Conservation (phyloP, 352 stramenopile genomes). For the Elongisporangium prolatum region DNA sequence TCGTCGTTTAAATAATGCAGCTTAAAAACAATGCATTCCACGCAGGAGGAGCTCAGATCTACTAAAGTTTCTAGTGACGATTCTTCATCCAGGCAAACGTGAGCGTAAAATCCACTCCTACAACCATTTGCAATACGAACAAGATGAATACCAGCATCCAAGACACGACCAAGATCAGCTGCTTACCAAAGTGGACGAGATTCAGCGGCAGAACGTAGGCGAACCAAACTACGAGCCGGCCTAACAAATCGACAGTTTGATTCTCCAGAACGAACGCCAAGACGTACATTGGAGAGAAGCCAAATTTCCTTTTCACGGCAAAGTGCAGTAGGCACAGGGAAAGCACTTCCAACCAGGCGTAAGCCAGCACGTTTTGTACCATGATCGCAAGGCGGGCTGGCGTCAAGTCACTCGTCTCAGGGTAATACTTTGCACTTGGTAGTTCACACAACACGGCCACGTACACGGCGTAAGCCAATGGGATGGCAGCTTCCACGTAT, state of each 20-base stretch:
- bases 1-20: too few relatives aligned
- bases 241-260: slow-evolving; percentile 14
- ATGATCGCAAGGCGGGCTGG: neutral
- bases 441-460: neutral
- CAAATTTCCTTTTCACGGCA: slow-evolving; percentile 14
- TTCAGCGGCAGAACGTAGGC: slow-evolving; percentile 23
- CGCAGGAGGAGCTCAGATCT: too few relatives aligned
- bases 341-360: neutral
- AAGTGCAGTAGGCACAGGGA: slow-evolving; percentile 4
- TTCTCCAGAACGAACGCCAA: slow-evolving; percentile 41
- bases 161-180: neutral
- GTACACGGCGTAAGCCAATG: neutral
- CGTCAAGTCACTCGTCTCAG: neutral
- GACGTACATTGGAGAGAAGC: slow-evolving; percentile 17
- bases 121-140: too few relatives aligned
- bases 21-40: too few relatives aligned
- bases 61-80: too few relatives aligned
- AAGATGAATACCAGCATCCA: too few relatives aligned
- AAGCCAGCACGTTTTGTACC: neutral
- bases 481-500: neutral
- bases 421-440: neutral
- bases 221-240: slow-evolving; percentile 24
- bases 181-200: slow-evolving; percentile 20
- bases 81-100: too few relatives aligned
- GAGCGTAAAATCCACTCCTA: too few relatives aligned